Evolutionary conservation across 768 basidiomycete species (phyloP).

Genomic region (Pholiota microspora): DNA sequence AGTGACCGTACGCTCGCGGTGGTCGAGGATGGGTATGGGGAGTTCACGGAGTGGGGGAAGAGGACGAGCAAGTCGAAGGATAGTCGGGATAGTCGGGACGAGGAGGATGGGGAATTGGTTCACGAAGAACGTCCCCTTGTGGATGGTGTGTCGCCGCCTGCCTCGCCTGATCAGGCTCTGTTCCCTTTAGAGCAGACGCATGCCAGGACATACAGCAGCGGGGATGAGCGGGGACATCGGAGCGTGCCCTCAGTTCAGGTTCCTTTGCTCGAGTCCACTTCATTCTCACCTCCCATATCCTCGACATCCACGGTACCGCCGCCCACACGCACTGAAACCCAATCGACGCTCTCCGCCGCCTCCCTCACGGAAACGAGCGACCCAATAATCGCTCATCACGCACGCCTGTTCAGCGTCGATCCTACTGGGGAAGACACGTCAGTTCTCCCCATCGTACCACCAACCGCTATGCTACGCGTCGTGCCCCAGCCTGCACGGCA

Average conservation of each 20-base stretch:
- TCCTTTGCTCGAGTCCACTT: background rate
- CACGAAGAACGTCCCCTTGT: background rate
- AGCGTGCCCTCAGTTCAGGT: background rate
- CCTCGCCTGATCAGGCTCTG: background rate
- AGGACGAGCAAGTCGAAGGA: background rate
- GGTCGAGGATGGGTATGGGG: background rate
- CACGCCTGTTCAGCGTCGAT: conserved; percentile 2
- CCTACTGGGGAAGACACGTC: too few relatives aligned
- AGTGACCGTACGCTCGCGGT: conserved; percentile 6
- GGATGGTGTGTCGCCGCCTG: background rate
- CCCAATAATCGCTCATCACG: background rate
- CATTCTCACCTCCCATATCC: background rate
- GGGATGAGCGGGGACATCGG: background rate
- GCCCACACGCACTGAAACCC: too few relatives aligned
- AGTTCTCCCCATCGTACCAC: background rate
- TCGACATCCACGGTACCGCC: background rate
- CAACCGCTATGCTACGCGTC: background rate
- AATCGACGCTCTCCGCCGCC: too few relatives aligned
- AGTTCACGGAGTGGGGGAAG: background rate
- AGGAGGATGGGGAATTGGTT: background rate
- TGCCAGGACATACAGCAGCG: background rate
- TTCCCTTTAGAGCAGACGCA: too few relatives aligned
- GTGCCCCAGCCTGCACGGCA: background rate
- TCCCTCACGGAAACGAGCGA: too few relatives aligned
- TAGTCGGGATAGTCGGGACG: background rate